Evolutionary conservation across 345 rosid genomes (phyloP), one percentile per base, ranked within the genome.

Genomic region (Bruguiera gymnorhiza): DNA sequence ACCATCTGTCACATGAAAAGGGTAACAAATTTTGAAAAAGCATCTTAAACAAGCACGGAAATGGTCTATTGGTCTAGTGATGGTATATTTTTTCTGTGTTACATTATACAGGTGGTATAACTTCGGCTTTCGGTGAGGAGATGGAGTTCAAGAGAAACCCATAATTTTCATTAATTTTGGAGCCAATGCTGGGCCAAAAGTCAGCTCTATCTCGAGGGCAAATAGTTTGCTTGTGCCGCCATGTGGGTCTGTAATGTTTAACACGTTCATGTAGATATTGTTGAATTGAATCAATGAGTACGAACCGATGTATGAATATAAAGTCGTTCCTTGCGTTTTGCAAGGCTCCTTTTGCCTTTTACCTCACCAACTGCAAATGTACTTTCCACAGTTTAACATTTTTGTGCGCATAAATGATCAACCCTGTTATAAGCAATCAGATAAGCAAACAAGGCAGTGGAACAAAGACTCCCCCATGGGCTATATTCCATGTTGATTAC

Each of bases 41-140:
- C 53, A 71, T 70, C 79, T 54, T 63, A 83, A 83, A 84, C 88
- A 79, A 81, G 71, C 88, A 76, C 54, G 87, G 86, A 87, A 81
- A 87, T 83, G 73, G 84, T 50, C 27, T 54, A 48, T 13, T 39
- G 10, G 16, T 11, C 48, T 9, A 11, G 15, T 39, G 15, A 15
- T 0, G 48, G 16, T 3, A 39, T 11, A 39, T 39, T 11, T 39
- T 39, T 1, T 39, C 48, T 11, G 48, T 16, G 0, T 30, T 31
- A 30, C 48, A 56, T 19, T n/a, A 11, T 37, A 20, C 34, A 0
- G 34, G 36, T 32, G 53, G n/a, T 24, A 43, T 63, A 18, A 13
- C 24, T 53, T 51, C 21, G 10, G 52, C 23, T 61, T 26, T 30
- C 57, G 50, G 32, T 57, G 2, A 31, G 70, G 60, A 5, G 73